These are phyloP conservation scores for Bacidia gigantensis DNA, from an alignment of 495 filamentous ascomycete species.

Conservation along the genomic window DNA sequence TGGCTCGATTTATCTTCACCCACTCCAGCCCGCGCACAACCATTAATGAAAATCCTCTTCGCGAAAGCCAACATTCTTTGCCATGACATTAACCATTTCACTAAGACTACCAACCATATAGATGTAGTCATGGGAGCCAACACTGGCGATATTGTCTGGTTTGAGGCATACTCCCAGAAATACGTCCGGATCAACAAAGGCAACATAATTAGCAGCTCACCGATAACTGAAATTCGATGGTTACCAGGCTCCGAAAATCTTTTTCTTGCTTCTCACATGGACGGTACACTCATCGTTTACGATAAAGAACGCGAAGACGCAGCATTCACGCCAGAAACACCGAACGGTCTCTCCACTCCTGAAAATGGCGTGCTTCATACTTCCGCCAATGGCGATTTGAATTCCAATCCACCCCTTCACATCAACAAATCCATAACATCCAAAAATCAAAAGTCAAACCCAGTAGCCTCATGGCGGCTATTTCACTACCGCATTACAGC, in stretches of 20 bases:
- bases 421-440: conserved; percentile 83
- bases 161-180: conserved; percentile 91
- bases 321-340: conserved; percentile 44
- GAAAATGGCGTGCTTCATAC: conserved; percentile 2
- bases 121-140: conserved; percentile 94
- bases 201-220: conserved; percentile 71
- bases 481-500: conserved; percentile 79
- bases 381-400: conserved; percentile 16
- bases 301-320: conserved; percentile 98
- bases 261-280: conserved; percentile 85
- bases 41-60: conserved; percentile 87
- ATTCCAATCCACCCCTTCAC: conserved; percentile 30
- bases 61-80: conserved; percentile 91
- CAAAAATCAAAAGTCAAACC: conserved; percentile 84
- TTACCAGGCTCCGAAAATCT: conserved; percentile 86
- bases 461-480: conserved; percentile 79
- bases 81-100: conserved; percentile 79
- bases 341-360: conserved; percentile 3
- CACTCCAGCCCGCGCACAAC: conserved; percentile 53
- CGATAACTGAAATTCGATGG: conserved; percentile 82
- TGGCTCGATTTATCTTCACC: conserved; percentile 54
- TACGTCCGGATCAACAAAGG: conserved; percentile 96
- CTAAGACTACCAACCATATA: conserved; percentile 64
- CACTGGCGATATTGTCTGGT: conserved; percentile 95
- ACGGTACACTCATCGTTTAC: conserved; percentile 87